Base-by-base conservation (phyloP, 805 yeast species). In the Yamadazyma phyllophila region DNA sequence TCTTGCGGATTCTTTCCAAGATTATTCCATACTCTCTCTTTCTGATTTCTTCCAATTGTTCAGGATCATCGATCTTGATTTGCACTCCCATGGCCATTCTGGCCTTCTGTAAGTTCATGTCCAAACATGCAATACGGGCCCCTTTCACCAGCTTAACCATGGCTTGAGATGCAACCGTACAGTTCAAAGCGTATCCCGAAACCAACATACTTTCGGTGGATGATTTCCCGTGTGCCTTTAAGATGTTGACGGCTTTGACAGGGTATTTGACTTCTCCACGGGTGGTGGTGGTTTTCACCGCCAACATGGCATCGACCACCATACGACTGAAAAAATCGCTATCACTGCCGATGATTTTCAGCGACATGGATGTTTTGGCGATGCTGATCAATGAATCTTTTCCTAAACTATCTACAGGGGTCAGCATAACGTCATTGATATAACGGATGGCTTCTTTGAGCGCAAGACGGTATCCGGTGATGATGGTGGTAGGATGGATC, bases 81-180 rank as follows among this genome's bases (percentile, higher is more conserved):
- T 90, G 96, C 43, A 94, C 98, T 45, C 99, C 99, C 82, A 94
- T 82, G 35, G 97, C 97, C 97, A 94, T 89, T 63, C 91, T 82
- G 2, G 96, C 94, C 66, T 91, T 92, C 65, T 95, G 99, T 61
- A 94, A 74, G 68, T 95, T 92, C 66, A 94, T 80, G 69, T 90
- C 97, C 59, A 90, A 75, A 54, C 89, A 82, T 2, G 97, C 97
- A 55, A 90, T 87, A 56, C 82, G 83, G 39, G 96, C 95, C 53
- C 77, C 73, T 10, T 69, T 66, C 39, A 90, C 72, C 42, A 77
- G 73, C 59, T 85, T 88, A 51, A 81, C 76, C 98, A 94, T 95
- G 13, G 97, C 97, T 69, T 92, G 97, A 11, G 96, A 87, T 1
- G 97, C 99, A 47, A 94, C 88, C 0, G 98, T 92, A 73, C 97